Evolutionary conservation across 1,139 yeast species (phyloP), one percentile per base, ranked within the genome.

Genomic region (Debaryomycetaceae sp.): DNA sequence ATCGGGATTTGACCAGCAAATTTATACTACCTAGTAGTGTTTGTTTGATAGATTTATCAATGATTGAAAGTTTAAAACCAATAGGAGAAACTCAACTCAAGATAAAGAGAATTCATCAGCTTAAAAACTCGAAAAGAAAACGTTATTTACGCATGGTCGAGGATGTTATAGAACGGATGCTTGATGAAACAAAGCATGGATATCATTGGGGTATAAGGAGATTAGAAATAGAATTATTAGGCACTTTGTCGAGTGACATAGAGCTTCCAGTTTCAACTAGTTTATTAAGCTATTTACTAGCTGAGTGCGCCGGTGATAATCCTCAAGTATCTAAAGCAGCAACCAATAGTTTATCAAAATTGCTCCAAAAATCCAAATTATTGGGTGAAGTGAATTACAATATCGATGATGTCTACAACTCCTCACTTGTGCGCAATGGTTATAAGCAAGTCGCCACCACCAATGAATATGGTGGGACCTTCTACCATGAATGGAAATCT

Each of bases 141-240:
- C 35, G 61, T 1, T 75, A 76, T 43, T 50, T 69, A 18, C 67
- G 68, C 1, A 59, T 70, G 33, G 49, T 83, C 28, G 55, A 31
- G 3, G 63, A 61, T 19, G 53, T 83, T 4, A 79, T 80, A 42
- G 63, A 63, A 2, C 52, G 55, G n/a, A 64, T 82, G 6, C 48
- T 81, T 15, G 44, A 50, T 9, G 63, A 66, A 42, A 71, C 70
- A 33, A 49, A 56, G 31, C 45, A 55, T 0, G 65, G 70, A 16
- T 56, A 72, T 1, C 88, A 85, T 47, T 91, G 98, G 98, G 86
- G 82, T 50, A 66, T 78, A 5, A 71, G 81, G 5, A 65, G 78
- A 11, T 65, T 81, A 29, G 77, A 81, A 40, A 59, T 87, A 37
- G 72, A 76, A 7, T 61, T 84, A 19, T 60, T 87, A 39, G 67